Conservation (phyloP, 768 basidiomycete species). For the Amanita fuliginea region DNA sequence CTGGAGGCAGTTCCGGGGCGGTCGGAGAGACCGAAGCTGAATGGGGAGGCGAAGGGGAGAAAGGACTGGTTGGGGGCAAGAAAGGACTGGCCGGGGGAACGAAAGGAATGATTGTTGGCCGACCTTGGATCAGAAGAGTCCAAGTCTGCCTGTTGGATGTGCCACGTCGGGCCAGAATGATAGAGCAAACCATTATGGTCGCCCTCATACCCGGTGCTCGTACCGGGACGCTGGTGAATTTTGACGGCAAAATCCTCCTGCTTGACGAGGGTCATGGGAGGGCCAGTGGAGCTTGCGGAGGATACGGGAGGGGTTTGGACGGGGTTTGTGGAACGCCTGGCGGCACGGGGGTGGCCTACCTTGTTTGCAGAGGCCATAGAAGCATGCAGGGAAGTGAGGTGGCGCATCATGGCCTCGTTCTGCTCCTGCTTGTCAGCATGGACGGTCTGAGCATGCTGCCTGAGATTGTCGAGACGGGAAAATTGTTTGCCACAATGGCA, state of each 20-base stretch:
- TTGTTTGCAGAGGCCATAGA: constrained; percentile 58
- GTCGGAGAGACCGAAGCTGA: constrained; percentile 20
- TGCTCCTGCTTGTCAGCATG: constrained; percentile 88
- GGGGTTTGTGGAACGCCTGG: constrained; percentile 10
- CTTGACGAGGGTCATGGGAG: constrained; percentile 22
- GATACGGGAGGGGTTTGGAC: constrained; percentile 7
- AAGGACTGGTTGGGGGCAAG: constrained; percentile 33
- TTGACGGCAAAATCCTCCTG: constrained; percentile 26
- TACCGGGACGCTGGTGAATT: constrained; percentile 51
- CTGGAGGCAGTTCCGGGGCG: constrained; percentile 23
- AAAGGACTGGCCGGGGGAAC: constrained; percentile 76
- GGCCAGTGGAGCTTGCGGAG: constrained; percentile 6
- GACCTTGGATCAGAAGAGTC: constrained; percentile 24
- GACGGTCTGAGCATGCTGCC: constrained; percentile 95
- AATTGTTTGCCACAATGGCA: constrained; percentile 96
- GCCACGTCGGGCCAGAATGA: constrained; percentile 22
- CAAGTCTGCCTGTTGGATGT: constrained; percentile 26
- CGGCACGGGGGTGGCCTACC: constrained; percentile 14
- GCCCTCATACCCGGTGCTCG: constrained; percentile 63
- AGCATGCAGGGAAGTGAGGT: constrained; percentile 75
- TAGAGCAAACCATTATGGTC: constrained; percentile 22
- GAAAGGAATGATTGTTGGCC: constrained; percentile 51
- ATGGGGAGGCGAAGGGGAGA: constrained; percentile 30
- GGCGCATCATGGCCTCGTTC: constrained; percentile 89
- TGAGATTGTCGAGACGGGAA: constrained; percentile 90